Evolutionary conservation across 2,329 filamentous ascomycete genomes (phyloP), one percentile per base, ranked within the genome.

Genomic region (Pseudogymnoascus sp.): DNA sequence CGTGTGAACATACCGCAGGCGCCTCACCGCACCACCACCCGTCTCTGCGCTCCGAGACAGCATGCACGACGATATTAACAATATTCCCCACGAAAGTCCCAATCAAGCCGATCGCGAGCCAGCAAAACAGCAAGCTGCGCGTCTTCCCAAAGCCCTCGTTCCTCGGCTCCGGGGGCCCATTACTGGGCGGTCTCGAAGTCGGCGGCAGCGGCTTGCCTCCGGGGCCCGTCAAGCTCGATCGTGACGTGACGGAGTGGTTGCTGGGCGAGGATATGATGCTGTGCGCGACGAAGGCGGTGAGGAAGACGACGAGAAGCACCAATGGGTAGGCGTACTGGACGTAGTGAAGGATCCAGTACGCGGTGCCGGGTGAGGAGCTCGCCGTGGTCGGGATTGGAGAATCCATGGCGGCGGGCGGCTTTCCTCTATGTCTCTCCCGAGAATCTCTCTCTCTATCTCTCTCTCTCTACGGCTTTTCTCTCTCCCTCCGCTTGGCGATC

Each of bases 21-120:
- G 84, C 81, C 76, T 94, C 84, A 61, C 89, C 89, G 70, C 89
- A 91, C 90, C 91, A 96, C 88, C 88, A 92, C 62, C 82, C 78
- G 64, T 86, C 79, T 43, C 85, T 78, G 65, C 85, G 80, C 63
- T 83, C 77, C 59, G 82, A 76, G 62, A 96, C 80, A 64, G 89
- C 87, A 75, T 94, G 91, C 53, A 84, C 72, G 57, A 94, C 84
- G 71, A 92, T 85, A 68, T 88, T 83, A 59, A 81, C 79, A 58
- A 88, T 87, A 75, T 91, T 91, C 64, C 80, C 89, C 60, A 92
- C 75, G 69, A 96, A 91, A 33, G 89, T 89, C 65, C 88, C 72
- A 59, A 92, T 81, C 15, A 91, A 77, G n/a, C 81, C 80, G 30
- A 85, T 80, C 39, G 89, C 87, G 18, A 93, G 75, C 78, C 85